phyloP scores from a whole-genome alignment of 2,329 filamentous ascomycete species.

The Pestalotiopsis fici region DNA sequence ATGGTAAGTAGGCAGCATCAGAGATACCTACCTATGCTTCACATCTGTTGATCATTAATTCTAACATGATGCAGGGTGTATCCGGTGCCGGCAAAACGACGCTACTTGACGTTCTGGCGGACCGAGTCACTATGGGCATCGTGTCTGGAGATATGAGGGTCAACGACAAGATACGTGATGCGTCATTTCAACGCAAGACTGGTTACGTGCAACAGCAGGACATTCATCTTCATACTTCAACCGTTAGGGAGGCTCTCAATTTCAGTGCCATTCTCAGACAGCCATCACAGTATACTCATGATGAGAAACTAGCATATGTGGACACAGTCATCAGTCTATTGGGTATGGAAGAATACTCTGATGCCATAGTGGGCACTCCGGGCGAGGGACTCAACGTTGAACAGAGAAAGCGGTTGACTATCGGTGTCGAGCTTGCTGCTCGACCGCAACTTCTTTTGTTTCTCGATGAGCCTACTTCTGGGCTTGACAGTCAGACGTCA shows the following conservation, averaged over 20 bases:
- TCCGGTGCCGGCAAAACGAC: no score
- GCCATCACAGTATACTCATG: constrained; percentile 52
- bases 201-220: constrained; percentile 70
- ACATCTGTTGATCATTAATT: no score
- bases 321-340: constrained; percentile 69
- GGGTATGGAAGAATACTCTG: constrained; percentile 68
- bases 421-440: no score
- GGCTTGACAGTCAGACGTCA: no score
- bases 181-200: constrained; percentile 78
- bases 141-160: constrained; percentile 79
- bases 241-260: constrained; percentile 65
- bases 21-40: no score
- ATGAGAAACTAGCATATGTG: constrained; percentile 69
- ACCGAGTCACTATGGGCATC: constrained; percentile 37
- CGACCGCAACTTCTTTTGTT: no score
- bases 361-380: constrained; percentile 55
- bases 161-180: constrained; percentile 70
- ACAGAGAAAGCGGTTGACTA: no score
- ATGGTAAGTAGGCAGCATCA: no score
- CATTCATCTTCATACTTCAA: constrained; percentile 66
- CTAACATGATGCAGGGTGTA: no score
- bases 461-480: no score
- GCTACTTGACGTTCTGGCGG: constrained; percentile 25
- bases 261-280: constrained; percentile 69
- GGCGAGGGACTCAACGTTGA: no score